Conservation (phyloP, 768 basidiomycete species). For the Lyophyllum decastes region DNA sequence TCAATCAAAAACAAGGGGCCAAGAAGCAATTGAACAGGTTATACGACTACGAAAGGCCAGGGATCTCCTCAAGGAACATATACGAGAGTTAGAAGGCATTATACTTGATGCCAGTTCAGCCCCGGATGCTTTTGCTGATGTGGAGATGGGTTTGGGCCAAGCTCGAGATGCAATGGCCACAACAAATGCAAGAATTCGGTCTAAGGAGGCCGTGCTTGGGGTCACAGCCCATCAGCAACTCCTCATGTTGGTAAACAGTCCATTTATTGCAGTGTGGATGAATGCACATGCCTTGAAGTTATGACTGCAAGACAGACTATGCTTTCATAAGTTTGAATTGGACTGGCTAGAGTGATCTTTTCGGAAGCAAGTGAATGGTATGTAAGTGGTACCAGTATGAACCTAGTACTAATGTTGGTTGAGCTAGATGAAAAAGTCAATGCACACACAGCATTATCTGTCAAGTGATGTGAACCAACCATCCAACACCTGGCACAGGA, state of each 20-base stretch:
- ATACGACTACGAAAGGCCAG: background rate
- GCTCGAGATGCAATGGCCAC: background rate
- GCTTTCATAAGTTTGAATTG: background rate
- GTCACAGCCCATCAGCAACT: background rate
- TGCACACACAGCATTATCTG: background rate
- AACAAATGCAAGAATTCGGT: background rate
- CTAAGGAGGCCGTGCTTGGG: background rate
- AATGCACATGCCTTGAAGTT: background rate
- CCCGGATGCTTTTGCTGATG: background rate
- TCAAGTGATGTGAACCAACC: background rate
- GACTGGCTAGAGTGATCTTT: background rate
- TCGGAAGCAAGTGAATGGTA: background rate
- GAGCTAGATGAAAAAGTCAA: background rate
- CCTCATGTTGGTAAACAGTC: background rate
- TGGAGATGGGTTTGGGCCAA: background rate
- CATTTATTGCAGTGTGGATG: background rate
- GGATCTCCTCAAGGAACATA: background rate
- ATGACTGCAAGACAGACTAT: background rate
- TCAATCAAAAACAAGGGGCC: background rate
- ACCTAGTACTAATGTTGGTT: background rate
- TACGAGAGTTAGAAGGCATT: background rate
- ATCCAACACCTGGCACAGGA: constrained; percentile 5
- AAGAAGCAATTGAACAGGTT: background rate
- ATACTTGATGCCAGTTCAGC: background rate
- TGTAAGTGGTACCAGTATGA: background rate